Evolutionary conservation across 2,329 filamentous ascomycete genomes (phyloP), one percentile per base, ranked within the genome.

Genomic region (Beauveria sp.): DNA sequence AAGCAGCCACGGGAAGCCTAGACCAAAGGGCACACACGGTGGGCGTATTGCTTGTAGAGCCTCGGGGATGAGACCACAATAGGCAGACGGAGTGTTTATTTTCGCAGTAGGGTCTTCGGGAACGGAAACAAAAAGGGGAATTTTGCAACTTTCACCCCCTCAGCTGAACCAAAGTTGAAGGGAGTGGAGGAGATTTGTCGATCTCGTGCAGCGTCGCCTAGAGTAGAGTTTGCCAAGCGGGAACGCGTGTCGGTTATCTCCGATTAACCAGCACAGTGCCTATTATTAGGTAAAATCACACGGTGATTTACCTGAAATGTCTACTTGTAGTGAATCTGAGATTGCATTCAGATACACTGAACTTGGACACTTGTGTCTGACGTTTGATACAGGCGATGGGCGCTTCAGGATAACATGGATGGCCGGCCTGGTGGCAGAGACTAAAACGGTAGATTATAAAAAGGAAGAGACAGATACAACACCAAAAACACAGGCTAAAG

Each of bases 221-320:
- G n/a, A 59, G 57, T 52, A 59, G 57, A 59, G 57, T 59, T 59
- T 59, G 57, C 57, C 47, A 52, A 45, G 57, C 46, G 47, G 46
- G 24, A 52, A 52, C 40, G 38, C 34, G 22, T 34, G 38, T 59
- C 57, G 47, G 57, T 52, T 59, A 59, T 59, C 57, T 59, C 57
- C 57, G 57, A 59, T 45, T 58, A 22, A 51, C 34, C 34, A 59
- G 12, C 18, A 38, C 18, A 26, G 47, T 52, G 38, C 12, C 5
- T 3, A 18, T 59, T 34, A 40, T 22, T 42, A 18, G 16, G 6
- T 24, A 43, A 52, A 34, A 14, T n/a, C 18, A 12, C 12, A 22
- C 9, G n/a, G 22, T 6, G 18, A 28, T 28, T 9, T 40, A 8
- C 18, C n/a, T 18, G 7, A 43, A 45, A 38, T 51, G 16, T 9